Base-by-base conservation (phyloP, 352 stramenopile genomes). In the Pythium pectinolyticum region DNA sequence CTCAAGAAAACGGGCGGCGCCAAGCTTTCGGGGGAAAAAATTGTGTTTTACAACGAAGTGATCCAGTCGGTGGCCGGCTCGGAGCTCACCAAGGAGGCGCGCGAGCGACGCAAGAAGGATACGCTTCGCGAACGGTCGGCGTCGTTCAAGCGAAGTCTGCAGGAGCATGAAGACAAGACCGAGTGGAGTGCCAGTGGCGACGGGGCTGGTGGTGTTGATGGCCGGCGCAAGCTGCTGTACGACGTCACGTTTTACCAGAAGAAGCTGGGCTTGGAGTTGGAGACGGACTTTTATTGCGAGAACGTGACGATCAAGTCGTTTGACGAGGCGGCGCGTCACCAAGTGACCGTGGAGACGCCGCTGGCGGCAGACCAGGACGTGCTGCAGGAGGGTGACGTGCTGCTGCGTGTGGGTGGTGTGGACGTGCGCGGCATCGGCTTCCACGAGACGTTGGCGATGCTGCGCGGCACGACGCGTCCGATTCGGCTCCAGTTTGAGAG, bases 281-380 rank as follows among this genome's bases (percentile, higher is more conserved):
- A 96, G 64, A 95, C 88, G 5, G 88, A 96, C 41, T 96, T 96
- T 45, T 96, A 96, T 67, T 90, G 84, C 56, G 81, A 95, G 55
- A 92, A 93, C 45, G 84, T 95, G 57, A 92, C 80, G 19, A 86
- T 95, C 63, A 95, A 93, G 66, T 63, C 73, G 2, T 89, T 93
- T 54, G 78, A 91, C 14, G 75, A 90, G 25, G 65, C 52, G 1
- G 57, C 56, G 28, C 70, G 70, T 0, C 74, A 74, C 1, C 80
- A 90, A 34, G 80, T 77, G 6, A 89, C 81, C 24, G 66, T 92
- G 49, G 75, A 80, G 41, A 90, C 84, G 9, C 73, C 67, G 10
- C 63, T 92, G n/a, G 66, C 63, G 3, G 43, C 74, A 15, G 79
- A 78, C 20, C 82, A 90, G 31, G 68, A 82, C 22, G 70, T 94